phyloP scores from a whole-genome alignment of 2,329 filamentous ascomycete species.

The Ophiostoma tasmaniense region DNA sequence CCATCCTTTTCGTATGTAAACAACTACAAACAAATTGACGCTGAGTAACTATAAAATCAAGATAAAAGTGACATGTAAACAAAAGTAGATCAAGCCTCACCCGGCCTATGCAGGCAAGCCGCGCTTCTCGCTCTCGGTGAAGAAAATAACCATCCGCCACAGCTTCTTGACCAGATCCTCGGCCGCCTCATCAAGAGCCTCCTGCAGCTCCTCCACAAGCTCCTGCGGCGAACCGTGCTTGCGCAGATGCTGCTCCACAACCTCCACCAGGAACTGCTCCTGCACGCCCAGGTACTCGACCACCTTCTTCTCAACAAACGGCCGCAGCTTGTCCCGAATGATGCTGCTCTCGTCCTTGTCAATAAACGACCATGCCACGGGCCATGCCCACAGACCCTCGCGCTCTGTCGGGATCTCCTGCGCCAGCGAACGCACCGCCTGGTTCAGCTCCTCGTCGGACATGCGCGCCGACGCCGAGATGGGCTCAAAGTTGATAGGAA shows the following conservation, averaged over 20 bases:
- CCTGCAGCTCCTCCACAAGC: conserved; percentile 75
- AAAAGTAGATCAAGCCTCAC: not conserved
- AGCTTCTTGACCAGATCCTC: conserved; percentile 92
- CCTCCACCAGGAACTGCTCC: conserved; percentile 89
- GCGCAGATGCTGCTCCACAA: conserved; percentile 79
- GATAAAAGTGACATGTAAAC: not conserved
- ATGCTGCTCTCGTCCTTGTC: conserved; percentile 56
- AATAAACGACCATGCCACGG: conserved; percentile 85
- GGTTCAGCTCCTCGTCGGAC: conserved; percentile 77
- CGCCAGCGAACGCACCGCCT: conserved; percentile 73
- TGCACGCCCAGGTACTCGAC: conserved; percentile 94
- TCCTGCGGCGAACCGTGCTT: conserved; percentile 67
- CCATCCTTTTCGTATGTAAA: not conserved
- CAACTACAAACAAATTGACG: not conserved
- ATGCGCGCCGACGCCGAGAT: conserved; percentile 57
- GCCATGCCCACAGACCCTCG: conserved; percentile 83
- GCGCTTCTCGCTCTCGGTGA: conserved; percentile 86
- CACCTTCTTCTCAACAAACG: conserved; percentile 97
- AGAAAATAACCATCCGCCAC: conserved; percentile 98
- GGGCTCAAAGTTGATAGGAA: conserved; percentile 75
- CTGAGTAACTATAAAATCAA: not conserved
- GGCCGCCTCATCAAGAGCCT: conserved; percentile 89
- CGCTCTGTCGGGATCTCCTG: conserved; percentile 84
- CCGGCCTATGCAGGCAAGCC: conserved; percentile 57
- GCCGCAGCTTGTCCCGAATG: conserved; percentile 74